phyloP scores from a whole-genome alignment of 768 basidiomycete species.

The Naganishia vaughanmartiniae region DNA sequence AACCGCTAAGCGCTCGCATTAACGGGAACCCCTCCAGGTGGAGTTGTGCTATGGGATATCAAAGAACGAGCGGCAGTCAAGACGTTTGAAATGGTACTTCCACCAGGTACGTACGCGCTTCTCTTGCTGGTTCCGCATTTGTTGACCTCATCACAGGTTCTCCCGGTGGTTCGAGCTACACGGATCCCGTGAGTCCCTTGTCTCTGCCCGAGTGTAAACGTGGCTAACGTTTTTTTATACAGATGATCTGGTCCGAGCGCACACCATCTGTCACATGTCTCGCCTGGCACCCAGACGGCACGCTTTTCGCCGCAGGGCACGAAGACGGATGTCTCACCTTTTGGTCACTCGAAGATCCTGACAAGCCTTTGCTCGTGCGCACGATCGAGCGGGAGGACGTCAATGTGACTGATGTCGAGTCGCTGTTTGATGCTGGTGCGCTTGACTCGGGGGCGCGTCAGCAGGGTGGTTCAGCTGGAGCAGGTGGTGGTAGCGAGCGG shows the following conservation, averaged over 20 bases:
- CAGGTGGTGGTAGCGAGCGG: constrained; percentile 47
- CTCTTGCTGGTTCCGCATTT: not conserved
- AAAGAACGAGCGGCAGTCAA: constrained; percentile 53
- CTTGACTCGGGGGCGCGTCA: constrained; percentile 39
- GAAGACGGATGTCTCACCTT: constrained; percentile 78
- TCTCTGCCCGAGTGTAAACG: not conserved
- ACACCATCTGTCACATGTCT: constrained; percentile 68
- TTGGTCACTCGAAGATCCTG: constrained; percentile 76
- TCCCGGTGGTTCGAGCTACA: constrained; percentile 70
- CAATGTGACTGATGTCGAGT: constrained; percentile 54
- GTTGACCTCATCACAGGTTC: constrained; percentile 55
- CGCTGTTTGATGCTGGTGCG: constrained; percentile 52
- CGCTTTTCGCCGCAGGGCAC: constrained; percentile 76
- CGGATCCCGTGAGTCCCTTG: constrained; percentile 56
- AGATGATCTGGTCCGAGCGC: constrained; percentile 71
- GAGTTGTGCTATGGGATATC: constrained; percentile 54
- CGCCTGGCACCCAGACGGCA: constrained; percentile 67
- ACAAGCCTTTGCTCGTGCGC: constrained; percentile 69
- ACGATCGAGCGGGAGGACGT: constrained; percentile 60
- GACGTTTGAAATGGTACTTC: constrained; percentile 67
- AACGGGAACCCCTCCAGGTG: constrained; percentile 48
- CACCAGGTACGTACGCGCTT: constrained; percentile 56
- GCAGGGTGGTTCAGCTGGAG: constrained; percentile 29
- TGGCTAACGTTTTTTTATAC: not conserved
- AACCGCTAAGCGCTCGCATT: constrained; percentile 22